Evolutionary conservation across 192 early-diverging fungal species (phyloP), one percentile per base, ranked within the genome.

Genomic region (Coemansia sp.): DNA sequence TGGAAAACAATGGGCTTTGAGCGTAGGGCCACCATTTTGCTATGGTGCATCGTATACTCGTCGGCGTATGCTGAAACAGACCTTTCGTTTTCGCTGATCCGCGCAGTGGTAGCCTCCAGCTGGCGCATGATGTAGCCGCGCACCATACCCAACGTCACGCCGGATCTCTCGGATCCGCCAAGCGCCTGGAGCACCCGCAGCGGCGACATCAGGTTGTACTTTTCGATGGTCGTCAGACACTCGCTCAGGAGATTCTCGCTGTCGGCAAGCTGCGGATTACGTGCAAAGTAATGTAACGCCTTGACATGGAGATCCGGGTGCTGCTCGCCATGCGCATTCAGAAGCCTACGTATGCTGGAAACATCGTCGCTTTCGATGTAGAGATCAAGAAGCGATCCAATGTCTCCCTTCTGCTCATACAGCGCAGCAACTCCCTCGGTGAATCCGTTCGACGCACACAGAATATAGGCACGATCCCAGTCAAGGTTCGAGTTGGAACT

Each of bases 171-270:
- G 2, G 68, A 68, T 25, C 72, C 66, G 14, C 73, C 79, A 13
- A 98, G 79, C 1, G 93, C 87, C 59, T 98, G 92, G 1, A 98
- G 70, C 8, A 98, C 92, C 56, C 97, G 87, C 42, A 98, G 73
- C 34, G 93, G 94, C 25, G 94, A 90, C 65, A 98, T 72, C 10
- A 98, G 72, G 52, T 91, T 90, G 59, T 87, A 83, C 42, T 83
- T 77, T 57, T 99, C 95, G 62, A 99, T 96, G 15, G 89, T 87
- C 55, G 85, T 81, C 53, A 98, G 72, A 2, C 94, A 86, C 68
- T 83, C 86, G 17, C 72, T 20, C 3, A 88, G 55, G 55, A 88
- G 57, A 45, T 89, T 84, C 13, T 76, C 60, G 30, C 82, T 87
- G 10, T 86, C 86, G 27, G 79, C 72, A n/a, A 81, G 82, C 61